Evolutionary conservation across 768 basidiomycete species (phyloP), one percentile per base, ranked within the genome.

Genomic region (Boletus reticuloceps): DNA sequence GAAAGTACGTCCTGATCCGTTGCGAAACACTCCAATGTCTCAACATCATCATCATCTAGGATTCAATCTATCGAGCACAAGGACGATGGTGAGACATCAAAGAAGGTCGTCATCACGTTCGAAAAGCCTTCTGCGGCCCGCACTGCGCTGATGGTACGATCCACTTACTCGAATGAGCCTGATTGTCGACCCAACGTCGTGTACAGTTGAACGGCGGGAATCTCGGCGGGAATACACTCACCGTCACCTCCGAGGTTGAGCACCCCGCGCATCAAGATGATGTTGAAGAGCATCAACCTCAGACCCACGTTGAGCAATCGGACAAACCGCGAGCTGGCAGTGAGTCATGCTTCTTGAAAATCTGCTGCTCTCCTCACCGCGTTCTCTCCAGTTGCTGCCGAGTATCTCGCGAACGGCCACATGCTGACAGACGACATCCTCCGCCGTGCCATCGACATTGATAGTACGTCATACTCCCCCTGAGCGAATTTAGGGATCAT

Each of bases 391-490:
- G 92, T 97, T 64, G 89, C 90, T 27, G 95, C 96, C 29, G 96
- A 98, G 70, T 93, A 95, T 71, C 82, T 99, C 43, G 93, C 96
- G 2, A 85, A 83, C 65, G 97, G 96, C 2, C 98, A 98, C 74
- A 65, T 66, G 48, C 80, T 98, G 27, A 84, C 85, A 17, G 95
- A 98, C 67, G 67, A 77, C 46, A 81, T 94, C 61, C 77, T 98
- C 44, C 78, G 88, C 61, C 81, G 81, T 47, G 88, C 91, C 45
- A 91, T 93, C 61, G 88, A 91, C 36, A 75, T 90, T n/a, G 89
- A 91, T 66, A 73, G 85, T 88, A 58, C 56, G 75, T 36, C 29
- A 29, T 58, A 11, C 38, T 10, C 5, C 41, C 6, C 27, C 34
- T 36, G 14, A 27, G 14, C 38, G 17, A 27, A 31, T 13, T 1